Percentiles rank a stretch among this genome's conserved stretches.
Evolutionary conservation across 139 green algal species (phyloP).

Genomic region (Coelastrella sp.): DNA sequence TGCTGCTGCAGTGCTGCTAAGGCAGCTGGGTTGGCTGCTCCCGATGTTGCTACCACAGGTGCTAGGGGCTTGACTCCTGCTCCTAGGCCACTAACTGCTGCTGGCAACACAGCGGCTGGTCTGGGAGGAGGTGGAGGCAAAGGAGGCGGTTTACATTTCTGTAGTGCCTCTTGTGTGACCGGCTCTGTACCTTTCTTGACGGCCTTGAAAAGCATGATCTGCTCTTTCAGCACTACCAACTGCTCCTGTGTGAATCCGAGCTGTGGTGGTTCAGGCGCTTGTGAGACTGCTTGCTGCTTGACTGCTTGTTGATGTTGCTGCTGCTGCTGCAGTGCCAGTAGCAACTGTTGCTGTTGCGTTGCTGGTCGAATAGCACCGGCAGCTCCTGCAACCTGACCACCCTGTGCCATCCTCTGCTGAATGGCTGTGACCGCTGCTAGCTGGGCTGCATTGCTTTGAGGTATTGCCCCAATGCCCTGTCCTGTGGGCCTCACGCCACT

Average conservation of each 20-base stretch:
- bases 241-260: conserved; percentile 64
- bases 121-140: conserved; percentile 24
- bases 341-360: conserved; percentile 12
- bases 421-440: conserved; percentile 13
- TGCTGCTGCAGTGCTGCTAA: conserved; percentile 25
- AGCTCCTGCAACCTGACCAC: background rate
- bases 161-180: background rate
- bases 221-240: conserved; percentile 57
- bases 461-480: background rate
- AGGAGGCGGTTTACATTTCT: conserved; percentile 37
- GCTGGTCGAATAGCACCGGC: background rate
- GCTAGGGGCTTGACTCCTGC: background rate
- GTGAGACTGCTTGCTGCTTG: conserved; percentile 8
- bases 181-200: conserved; percentile 56
- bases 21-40: background rate
- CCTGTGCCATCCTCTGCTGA: conserved; percentile 11
- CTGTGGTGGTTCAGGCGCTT: background rate
- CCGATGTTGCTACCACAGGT: background rate
- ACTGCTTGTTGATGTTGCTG: conserved; percentile 14
- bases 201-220: conserved; percentile 68
- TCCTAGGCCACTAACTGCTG: background rate
- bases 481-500: background rate
- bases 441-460: conserved; percentile 4
- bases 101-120: background rate
- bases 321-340: conserved; percentile 1